Percentiles rank a stretch among this genome's conserved stretches.
Evolutionary conservation across 2,329 filamentous ascomycete genomes (phyloP).

Genomic region (Paramyrothecium sp.): DNA sequence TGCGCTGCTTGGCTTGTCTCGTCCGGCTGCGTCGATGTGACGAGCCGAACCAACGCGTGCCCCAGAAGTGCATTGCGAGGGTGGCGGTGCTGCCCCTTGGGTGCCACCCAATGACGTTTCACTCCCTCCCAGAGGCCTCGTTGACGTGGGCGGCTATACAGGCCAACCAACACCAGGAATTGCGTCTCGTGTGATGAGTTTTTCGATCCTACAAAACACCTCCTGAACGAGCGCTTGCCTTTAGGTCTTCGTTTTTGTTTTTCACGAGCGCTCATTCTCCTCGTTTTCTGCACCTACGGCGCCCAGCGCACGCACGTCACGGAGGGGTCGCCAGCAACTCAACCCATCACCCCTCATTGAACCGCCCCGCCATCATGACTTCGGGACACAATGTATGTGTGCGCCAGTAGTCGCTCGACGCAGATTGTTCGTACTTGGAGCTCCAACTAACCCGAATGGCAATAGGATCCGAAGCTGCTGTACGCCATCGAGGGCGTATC

Average conservation of each 20-base stretch:
- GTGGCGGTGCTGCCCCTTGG: not conserved
- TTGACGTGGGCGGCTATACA: not conserved
- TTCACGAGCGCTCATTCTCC: not conserved
- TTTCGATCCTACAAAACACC: not conserved
- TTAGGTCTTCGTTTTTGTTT: not conserved
- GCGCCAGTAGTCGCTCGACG: not conserved
- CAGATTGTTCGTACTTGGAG: not conserved
- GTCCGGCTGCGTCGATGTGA: too few species aligned
- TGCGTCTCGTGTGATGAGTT: not conserved
- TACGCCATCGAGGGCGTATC: slow-evolving; percentile 81
- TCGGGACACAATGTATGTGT: slow-evolving; percentile 28
- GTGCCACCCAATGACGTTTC: not conserved
- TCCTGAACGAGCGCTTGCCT: not conserved
- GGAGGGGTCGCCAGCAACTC: too few species aligned
- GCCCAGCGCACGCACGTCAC: too few species aligned
- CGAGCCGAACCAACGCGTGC: too few species aligned
- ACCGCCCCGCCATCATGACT: slow-evolving; percentile 19
- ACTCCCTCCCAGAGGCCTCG: not conserved
- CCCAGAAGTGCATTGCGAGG: not conserved
- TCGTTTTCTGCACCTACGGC: too few species aligned
- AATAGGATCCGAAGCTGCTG: slow-evolving; percentile 60
- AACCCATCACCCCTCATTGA: not conserved
- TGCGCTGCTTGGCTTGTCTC: too few species aligned
- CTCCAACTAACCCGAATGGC: not conserved
- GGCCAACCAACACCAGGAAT: not conserved